Percentiles rank a stretch among this genome's conserved stretches.
Conservation (phyloP, 345 rosid genomes). For the Erucastrum elatum region DNA sequence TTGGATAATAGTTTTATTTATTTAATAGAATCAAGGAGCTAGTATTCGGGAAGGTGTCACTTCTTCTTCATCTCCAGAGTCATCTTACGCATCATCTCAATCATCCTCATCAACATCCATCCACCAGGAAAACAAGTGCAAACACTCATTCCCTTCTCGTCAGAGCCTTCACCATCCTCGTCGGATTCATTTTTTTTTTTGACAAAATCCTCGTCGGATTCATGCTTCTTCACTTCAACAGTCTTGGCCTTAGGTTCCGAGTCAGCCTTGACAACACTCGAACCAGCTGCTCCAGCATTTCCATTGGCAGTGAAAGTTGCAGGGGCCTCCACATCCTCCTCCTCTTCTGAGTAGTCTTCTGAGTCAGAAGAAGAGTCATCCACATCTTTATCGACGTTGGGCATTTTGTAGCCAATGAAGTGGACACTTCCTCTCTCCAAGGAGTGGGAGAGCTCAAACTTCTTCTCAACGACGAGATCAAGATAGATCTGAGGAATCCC, state of each 20-base stretch:
- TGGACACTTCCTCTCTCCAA: slow-evolving; percentile 49
- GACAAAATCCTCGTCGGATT: slow-evolving; percentile 32
- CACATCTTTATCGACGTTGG: slow-evolving; percentile 21
- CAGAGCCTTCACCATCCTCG: slow-evolving; percentile 37
- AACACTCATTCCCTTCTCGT: slow-evolving; percentile 33
- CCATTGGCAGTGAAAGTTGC: slow-evolving; percentile 22
- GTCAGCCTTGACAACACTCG: slow-evolving; percentile 44
- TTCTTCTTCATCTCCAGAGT: slow-evolving; percentile 49
- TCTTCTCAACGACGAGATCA: slow-evolving; percentile 70
- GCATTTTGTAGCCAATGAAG: slow-evolving; percentile 62
- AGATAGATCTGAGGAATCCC: slow-evolving; percentile 61
- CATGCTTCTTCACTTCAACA: slow-evolving; percentile 37
- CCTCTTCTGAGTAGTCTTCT: slow-evolving; percentile 34
- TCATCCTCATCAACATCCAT: slow-evolving; percentile 36
- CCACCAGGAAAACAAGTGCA: slow-evolving; percentile 17
- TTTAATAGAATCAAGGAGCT: background rate
- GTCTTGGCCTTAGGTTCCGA: slow-evolving; percentile 33
- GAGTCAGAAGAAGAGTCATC: slow-evolving; percentile 24
- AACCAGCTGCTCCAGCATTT: slow-evolving; percentile 23
- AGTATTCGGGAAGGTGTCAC: slow-evolving; percentile 34
- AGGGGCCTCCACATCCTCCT: slow-evolving; percentile 40
- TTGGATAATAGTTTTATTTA: background rate
- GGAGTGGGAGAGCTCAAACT: slow-evolving; percentile 54
- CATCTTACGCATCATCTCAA: slow-evolving; percentile 26
- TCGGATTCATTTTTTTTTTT: slow-evolving; percentile 34